phyloP scores from a whole-genome alignment of 257 asterid species.

The Orobanche coerulescens region DNA sequence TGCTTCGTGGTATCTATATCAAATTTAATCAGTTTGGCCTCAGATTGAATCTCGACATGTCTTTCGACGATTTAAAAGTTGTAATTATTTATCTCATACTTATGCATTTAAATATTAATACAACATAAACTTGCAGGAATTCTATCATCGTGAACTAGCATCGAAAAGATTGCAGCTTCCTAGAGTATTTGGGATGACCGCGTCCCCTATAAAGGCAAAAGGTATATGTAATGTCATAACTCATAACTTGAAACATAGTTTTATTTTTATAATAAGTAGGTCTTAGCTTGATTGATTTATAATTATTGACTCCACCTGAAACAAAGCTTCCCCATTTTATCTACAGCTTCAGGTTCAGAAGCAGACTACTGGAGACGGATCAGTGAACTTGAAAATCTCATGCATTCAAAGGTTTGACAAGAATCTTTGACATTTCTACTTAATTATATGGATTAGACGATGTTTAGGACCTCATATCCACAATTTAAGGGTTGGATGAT shows the following conservation, averaged over 20 bases:
- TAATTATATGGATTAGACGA: background rate
- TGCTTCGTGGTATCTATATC: background rate
- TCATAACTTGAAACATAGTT: background rate
- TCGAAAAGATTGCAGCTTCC: conserved; percentile 38
- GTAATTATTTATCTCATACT: background rate
- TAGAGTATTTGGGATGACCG: conserved; percentile 89
- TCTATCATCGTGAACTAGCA: conserved; percentile 43
- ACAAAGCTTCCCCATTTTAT: background rate
- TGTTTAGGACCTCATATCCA: background rate
- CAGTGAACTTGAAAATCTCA: conserved; percentile 53
- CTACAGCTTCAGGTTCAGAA: conserved; percentile 37
- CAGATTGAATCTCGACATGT: background rate
- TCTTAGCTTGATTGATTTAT: background rate
- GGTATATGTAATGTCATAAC: conserved; percentile 29
- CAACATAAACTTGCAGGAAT: conserved; percentile 42
- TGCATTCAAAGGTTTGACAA: conserved; percentile 71
- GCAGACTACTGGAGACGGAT: conserved; percentile 45
- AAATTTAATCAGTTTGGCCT: background rate
- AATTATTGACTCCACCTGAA: background rate
- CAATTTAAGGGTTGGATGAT: background rate
- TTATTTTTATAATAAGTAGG: background rate
- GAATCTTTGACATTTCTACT: background rate
- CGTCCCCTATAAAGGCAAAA: conserved; percentile 89
- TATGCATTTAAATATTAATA: background rate
- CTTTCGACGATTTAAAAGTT: background rate